Evolutionary conservation across 1,284 basidiomycete species (phyloP), one percentile per base, ranked within the genome.

Genomic region (Taiwanofungus camphoratus): DNA sequence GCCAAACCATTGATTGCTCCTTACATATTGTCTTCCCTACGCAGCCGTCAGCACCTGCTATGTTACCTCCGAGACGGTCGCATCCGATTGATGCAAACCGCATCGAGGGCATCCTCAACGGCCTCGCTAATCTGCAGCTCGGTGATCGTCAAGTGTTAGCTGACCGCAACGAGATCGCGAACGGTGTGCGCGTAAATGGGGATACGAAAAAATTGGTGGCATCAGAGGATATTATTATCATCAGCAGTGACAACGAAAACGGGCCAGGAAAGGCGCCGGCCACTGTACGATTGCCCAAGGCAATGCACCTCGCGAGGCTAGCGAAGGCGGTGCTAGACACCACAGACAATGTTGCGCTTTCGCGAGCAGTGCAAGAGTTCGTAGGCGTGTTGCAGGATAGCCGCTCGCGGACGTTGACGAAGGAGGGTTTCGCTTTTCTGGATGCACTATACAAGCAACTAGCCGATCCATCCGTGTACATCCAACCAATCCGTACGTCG

Each of bases 391-490:
- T 87, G 57, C 71, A 76, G 55, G 72, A 71, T 50, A 82, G 77
- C 52, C 77, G 72, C 40, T 83, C 80, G 36, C 72, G 73, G 49
- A 76, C 74, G 33, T 56, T 87, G 42, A 87, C 83, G 22, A 79
- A 77, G 58, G 84, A 87, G 51, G 85, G 76, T 7, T 83, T 80
- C 54, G 62, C 66, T 20, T 82, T 87, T 61, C 63, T 87, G 42
- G 82, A 85, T 47, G 71, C 75, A 23, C 59, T 87, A 47, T 70
- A 76, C 59, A 82, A 81, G 58, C 82, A 82, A 54, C 69, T 87
- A 32, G 73, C 72, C 31, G 77, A 83, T 57, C 79, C 83, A 18
- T 76, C 76, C 19, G 73, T 77, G 35, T 76, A 74, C 52, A 57
- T 74, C 39, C 62, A 68, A 27, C 79, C 81, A 4, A 56, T 76